phyloP scores from a whole-genome alignment of 305 asterid genomes.

The Rubia balearica region DNA sequence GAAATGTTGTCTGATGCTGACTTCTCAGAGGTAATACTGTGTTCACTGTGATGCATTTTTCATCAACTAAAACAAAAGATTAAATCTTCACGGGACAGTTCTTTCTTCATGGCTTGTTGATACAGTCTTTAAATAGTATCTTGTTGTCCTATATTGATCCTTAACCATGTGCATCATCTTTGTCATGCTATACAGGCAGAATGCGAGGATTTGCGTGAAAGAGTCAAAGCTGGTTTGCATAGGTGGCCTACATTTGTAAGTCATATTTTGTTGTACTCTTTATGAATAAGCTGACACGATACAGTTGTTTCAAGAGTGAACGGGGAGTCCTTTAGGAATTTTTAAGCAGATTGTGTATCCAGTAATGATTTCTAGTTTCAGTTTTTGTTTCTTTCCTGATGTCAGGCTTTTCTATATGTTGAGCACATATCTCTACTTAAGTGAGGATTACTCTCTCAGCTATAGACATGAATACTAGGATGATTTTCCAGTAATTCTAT shows the following conservation, averaged over 20 bases:
- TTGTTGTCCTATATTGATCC: not conserved
- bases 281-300: conserved; percentile 1
- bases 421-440: not conserved
- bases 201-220: conserved; percentile 57
- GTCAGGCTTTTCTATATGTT: not conserved
- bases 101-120: not conserved
- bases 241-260: conserved; percentile 68
- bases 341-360: not conserved
- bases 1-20: conserved; percentile 61
- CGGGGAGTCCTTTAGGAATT: not conserved
- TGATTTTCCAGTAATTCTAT: not conserved
- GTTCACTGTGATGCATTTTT: conserved; percentile 1
- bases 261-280: conserved; percentile 10
- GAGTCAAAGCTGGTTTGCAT: conserved; percentile 62
- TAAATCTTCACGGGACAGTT: not conserved
- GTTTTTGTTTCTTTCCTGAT: not conserved
- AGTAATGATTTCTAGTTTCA: not conserved
- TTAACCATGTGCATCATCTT: conserved; percentile 13
- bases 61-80: not conserved
- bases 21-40: conserved; percentile 52
- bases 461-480: not conserved
- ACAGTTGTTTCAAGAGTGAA: not conserved
- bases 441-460: conserved; percentile 4
- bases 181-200: conserved; percentile 57
- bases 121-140: not conserved